phyloP scores from a whole-genome alignment of 75 land plant genomes.

The Sequoiadendron giganteum region DNA sequence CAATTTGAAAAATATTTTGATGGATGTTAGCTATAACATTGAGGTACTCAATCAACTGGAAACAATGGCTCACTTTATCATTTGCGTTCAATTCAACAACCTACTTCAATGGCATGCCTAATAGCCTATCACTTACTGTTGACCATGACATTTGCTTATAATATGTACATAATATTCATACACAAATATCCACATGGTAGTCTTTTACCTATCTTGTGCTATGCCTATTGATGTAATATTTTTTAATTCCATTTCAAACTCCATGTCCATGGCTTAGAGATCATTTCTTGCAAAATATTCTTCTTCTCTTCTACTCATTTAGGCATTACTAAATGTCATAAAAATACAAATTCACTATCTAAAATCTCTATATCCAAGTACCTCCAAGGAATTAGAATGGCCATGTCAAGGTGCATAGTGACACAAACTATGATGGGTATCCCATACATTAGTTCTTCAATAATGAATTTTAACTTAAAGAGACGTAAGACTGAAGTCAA shows the following conservation, averaged over 20 bases:
- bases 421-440: no score
- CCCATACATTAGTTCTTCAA: no score
- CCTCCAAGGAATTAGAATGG: neutral
- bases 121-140: neutral
- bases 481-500: no score
- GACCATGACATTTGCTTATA: neutral
- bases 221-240: neutral
- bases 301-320: neutral
- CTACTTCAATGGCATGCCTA: neutral
- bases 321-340: neutral
- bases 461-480: no score
- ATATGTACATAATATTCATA: neutral
- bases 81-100: neutral
- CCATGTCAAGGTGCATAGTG: neutral
- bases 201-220: neutral
- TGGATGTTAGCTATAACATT: neutral
- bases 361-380: neutral
- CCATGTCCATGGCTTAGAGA: neutral
- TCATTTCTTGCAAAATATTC: neutral
- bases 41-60: neutral
- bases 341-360: neutral
- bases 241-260: neutral
- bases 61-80: neutral
- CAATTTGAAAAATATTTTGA: neutral
- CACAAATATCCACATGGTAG: neutral